Evolutionary conservation across 805 yeast species (phyloP), one percentile per base, ranked within the genome.

Genomic region (Naumovozyma dairenensis): DNA sequence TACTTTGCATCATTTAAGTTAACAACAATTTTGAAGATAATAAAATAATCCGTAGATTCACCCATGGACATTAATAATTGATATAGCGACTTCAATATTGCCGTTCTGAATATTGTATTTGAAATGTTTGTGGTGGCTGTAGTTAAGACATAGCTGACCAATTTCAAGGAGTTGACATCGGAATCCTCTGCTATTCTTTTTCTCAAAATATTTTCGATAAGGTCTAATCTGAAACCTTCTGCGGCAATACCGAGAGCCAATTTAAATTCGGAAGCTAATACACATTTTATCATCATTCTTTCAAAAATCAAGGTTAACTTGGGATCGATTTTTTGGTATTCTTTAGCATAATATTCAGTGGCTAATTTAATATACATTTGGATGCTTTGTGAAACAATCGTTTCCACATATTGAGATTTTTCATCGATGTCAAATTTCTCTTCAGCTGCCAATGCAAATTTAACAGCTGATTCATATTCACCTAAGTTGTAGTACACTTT

Each of bases 401-500:
- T 89, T 62, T 92, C 94, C 39, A 80, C 81, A 60, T 73, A 92
- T 61, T 89, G 94, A n/a, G 84, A 71, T 39, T 71, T 66, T 47
- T 80, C 85, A 26, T 50, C 46, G 33, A 86, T 65, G 57, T 87
- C 71, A 55, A 92, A 86, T 50, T 73, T 76, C 18, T 74, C 69
- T 20, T 83, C 96, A 15, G 97, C 89, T 21, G 75, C 78, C 28
- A 92, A 69, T 2, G 96, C 89, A 56, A 77, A 92, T 55, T 75
- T 80, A 42, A 92, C 95, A 7, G 96, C 82, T 3, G 87, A 70
- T 43, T 83, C 93, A 51, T 81, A 86, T 55, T 92, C 97, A 31
- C 97, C 97, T 51, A 92, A 69, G 58, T 92, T 86, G 60, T 86
- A 92, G 56, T 76, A 76, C 8, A 75, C 94, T 59, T 92, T 92